Percentiles rank a stretch among this genome's conserved stretches.
These are phyloP conservation scores for Cymbidium sinense DNA, from an alignment of 106 monocot genomes.

Conservation along the genomic window DNA sequence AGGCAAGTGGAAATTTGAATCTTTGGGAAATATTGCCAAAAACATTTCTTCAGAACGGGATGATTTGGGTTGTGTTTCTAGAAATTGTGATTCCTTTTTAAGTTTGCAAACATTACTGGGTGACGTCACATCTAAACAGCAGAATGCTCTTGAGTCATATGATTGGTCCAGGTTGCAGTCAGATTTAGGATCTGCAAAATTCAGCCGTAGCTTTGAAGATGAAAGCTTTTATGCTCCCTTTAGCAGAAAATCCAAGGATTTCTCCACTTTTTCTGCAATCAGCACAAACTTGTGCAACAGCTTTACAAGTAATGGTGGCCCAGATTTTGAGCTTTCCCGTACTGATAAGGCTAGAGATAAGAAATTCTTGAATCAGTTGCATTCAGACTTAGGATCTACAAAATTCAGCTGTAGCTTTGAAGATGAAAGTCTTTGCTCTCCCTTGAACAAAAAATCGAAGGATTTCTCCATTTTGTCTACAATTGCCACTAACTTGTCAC, in stretches of 20 bases:
- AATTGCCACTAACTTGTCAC: neutral
- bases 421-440: neutral
- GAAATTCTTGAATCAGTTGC: too few relatives aligned
- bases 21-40: neutral
- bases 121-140: neutral
- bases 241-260: neutral
- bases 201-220: conserved; percentile 10
- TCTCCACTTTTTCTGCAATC: neutral
- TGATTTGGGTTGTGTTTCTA: neutral
- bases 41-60: neutral
- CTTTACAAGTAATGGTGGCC: too few relatives aligned
- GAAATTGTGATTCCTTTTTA: neutral
- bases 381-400: conserved; percentile 2
- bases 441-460: neutral
- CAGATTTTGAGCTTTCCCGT: too few relatives aligned
- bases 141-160: neutral
- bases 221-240: neutral
- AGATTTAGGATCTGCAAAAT: conserved; percentile 3
- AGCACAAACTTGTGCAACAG: neutral
- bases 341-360: too few relatives aligned
- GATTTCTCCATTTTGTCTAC: neutral
- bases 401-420: conserved; percentile 8
- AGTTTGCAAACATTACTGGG: conserved; percentile 3
- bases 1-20: neutral
- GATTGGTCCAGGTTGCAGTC: neutral